Percentiles rank a stretch among this genome's conserved stretches.
Evolutionary conservation across 164 flowering plant genomes (phyloP).

Genomic region (Brasenia schreberi): DNA sequence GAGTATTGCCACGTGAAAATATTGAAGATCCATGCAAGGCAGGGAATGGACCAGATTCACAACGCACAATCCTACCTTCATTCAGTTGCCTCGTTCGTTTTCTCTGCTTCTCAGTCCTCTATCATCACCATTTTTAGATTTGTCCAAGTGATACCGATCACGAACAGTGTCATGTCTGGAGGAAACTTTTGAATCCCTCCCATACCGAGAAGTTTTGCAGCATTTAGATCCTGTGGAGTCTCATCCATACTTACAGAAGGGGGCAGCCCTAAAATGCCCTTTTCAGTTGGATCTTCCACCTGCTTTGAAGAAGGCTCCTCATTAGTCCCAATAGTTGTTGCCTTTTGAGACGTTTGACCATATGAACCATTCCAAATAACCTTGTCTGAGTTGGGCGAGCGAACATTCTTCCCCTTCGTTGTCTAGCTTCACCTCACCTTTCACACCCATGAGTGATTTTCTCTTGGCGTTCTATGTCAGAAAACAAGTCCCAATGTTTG

Average conservation of each 20-base stretch:
- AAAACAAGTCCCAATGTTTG: constrained; percentile 63
- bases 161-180: constrained; percentile 29
- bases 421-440: constrained; percentile 12
- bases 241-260: constrained; percentile 22
- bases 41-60: constrained; percentile 73
- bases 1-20: constrained; percentile 93
- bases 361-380: constrained; percentile 16
- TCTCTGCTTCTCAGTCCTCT: constrained; percentile 33
- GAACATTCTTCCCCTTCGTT: constrained; percentile 29
- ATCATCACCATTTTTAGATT: constrained; percentile 28
- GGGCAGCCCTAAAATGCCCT: constrained; percentile 17
- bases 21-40: constrained; percentile 80
- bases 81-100: constrained; percentile 56
- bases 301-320: constrained; percentile 22
- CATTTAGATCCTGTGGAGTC: constrained; percentile 40
- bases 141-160: constrained; percentile 33
- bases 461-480: constrained; percentile 84
- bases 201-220: constrained; percentile 61
- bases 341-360: constrained; percentile 12
- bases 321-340: constrained; percentile 11
- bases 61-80: constrained; percentile 78
- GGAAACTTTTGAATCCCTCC: constrained; percentile 33
- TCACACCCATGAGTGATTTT: constrained; percentile 96
- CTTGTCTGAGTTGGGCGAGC: constrained; percentile 17
- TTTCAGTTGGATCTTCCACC: constrained; percentile 16